These are phyloP conservation scores for Chenopodium berlandieri DNA, from an alignment of 148 eudicot genomes.

Conservation along the genomic window DNA sequence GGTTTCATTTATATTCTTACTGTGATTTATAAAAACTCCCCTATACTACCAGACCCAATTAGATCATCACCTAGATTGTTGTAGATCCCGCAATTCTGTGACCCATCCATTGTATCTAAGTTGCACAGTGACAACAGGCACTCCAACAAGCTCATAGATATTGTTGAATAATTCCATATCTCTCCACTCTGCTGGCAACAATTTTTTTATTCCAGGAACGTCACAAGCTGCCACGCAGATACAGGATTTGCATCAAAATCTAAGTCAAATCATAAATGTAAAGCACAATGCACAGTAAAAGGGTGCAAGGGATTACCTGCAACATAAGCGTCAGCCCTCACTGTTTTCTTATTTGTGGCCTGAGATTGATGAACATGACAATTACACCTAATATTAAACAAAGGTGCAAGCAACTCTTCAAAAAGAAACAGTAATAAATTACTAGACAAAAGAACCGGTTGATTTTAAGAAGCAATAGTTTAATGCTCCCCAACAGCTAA, in stretches of 20 bases:
- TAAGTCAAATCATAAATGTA: not conserved
- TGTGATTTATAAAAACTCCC: too few species aligned
- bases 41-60: not conserved
- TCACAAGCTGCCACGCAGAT: conserved; percentile 71
- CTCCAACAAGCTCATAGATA: conserved; percentile 88
- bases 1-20: too few species aligned
- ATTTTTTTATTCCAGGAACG: conserved; percentile 96
- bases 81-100: conserved; percentile 86
- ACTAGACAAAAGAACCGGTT: not conserved
- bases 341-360: conserved; percentile 90
- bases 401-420: not conserved
- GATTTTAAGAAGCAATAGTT: not conserved
- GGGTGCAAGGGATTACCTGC: conserved; percentile 61
- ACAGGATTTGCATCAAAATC: not conserved
- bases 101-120: conserved; percentile 98
- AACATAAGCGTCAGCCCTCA: conserved; percentile 95
- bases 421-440: not conserved
- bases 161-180: conserved; percentile 72
- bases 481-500: not conserved
- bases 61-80: conserved; percentile 60
- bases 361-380: conserved; percentile 32
- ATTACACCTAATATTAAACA: not conserved
- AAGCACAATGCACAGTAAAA: conserved; percentile 7
- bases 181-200: conserved; percentile 83
- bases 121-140: conserved; percentile 97